phyloP scores from a whole-genome alignment of 495 filamentous ascomycete genomes.

The Neurospora sp. region DNA sequence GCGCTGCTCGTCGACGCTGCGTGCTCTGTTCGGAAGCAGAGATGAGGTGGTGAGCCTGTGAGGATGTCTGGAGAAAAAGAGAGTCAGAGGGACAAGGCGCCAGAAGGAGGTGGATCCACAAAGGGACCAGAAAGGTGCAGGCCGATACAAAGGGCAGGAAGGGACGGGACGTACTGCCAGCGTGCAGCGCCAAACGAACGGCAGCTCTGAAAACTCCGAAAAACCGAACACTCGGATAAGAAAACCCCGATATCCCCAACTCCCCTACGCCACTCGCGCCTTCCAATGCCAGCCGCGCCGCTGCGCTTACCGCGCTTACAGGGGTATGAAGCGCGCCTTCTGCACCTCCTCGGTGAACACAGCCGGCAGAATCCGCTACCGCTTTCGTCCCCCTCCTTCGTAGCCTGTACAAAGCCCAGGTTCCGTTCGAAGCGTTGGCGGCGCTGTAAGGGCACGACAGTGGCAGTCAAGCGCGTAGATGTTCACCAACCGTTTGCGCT shows the following conservation, averaged over 20 bases:
- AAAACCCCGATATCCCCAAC: too few species aligned
- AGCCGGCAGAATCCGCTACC: neutral
- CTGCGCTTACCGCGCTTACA: neutral
- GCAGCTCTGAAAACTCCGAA: too few species aligned
- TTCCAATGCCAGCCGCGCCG: neutral
- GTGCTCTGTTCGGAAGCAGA: neutral
- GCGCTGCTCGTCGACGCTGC: neutral
- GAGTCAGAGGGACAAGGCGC: neutral
- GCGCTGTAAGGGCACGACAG: too few species aligned
- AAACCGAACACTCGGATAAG: too few species aligned
- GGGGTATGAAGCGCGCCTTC: too few species aligned
- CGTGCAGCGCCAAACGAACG: neutral
- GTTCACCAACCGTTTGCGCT: too few species aligned
- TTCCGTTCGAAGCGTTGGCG: too few species aligned
- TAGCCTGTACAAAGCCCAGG: neutral
- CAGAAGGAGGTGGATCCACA: neutral
- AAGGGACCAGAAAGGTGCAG: neutral
- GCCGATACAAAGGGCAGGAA: neutral
- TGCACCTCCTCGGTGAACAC: too few species aligned
- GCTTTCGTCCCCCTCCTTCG: neutral
- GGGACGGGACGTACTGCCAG: too few species aligned
- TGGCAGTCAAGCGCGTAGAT: too few species aligned
- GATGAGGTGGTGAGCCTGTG: neutral
- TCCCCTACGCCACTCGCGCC: neutral
- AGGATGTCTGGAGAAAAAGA: neutral